Evolutionary conservation across 495 filamentous ascomycete genomes (phyloP).

Genomic region (Neurospora sp.): DNA sequence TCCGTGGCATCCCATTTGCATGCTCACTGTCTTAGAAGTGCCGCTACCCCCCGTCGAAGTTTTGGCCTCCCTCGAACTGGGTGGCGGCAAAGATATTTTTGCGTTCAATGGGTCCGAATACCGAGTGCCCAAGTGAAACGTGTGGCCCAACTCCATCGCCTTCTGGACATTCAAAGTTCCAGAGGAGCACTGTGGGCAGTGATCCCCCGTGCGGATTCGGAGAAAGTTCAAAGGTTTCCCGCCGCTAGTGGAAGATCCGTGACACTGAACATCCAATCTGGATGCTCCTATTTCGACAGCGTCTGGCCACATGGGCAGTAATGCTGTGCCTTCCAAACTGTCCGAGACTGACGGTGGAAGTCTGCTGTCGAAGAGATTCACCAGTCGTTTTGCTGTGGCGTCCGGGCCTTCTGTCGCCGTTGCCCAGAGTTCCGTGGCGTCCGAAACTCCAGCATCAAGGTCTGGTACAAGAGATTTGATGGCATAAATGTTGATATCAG

Average conservation of each 20-base stretch:
- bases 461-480: conserved; percentile 63
- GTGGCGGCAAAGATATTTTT: conserved; percentile 33
- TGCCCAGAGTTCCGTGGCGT: conserved; percentile 48
- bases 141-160: conserved; percentile 87
- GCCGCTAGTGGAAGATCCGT: neutral
- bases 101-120: conserved; percentile 71
- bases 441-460: conserved; percentile 60
- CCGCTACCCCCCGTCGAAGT: conserved; percentile 2
- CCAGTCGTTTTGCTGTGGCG: conserved; percentile 19
- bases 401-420: conserved; percentile 9
- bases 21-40: conserved; percentile 28
- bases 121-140: conserved; percentile 84
- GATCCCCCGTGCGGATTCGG: conserved; percentile 55
- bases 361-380: conserved; percentile 44
- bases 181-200: conserved; percentile 56
- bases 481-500: conserved; percentile 58
- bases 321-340: neutral
- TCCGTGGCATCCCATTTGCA: conserved; percentile 95
- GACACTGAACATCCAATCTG: neutral
- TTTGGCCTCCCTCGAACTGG: conserved; percentile 7
- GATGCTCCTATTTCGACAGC: neutral
- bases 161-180: conserved; percentile 56
- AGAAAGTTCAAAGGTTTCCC: conserved; percentile 44
- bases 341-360: conserved; percentile 7
- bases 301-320: neutral